A percentile compares a stretch with the other conserved stretches of the same genome.
Evolutionary conservation across 2,329 filamentous ascomycete species (phyloP).

Genomic region (Madurella fahalii): DNA sequence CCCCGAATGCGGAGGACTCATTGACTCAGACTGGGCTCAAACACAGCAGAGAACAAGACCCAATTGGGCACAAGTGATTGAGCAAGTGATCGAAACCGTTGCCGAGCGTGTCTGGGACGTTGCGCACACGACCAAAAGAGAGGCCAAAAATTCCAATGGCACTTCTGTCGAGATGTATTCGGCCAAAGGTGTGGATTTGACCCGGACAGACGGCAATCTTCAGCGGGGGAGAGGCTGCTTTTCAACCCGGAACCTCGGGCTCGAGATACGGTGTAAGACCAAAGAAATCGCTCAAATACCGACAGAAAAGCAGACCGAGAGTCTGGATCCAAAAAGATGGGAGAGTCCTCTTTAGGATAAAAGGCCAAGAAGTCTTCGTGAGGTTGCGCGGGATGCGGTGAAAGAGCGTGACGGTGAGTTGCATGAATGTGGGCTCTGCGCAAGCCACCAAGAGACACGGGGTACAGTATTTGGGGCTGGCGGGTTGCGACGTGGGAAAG

Average conservation of each 20-base stretch:
- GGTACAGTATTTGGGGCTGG: not conserved
- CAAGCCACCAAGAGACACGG: slow-evolving; percentile 9
- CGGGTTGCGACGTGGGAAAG: slow-evolving; percentile 5
- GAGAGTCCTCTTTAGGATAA: not conserved
- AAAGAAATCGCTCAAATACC: slow-evolving; percentile 2
- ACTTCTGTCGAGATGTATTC: not conserved
- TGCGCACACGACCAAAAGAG: not conserved
- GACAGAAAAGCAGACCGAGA: not conserved
- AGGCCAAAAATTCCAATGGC: slow-evolving; percentile 8
- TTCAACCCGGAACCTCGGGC: slow-evolving; percentile 3
- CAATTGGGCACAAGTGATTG: not conserved
- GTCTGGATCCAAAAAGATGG: slow-evolving; percentile 4
- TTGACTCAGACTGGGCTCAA: slow-evolving; percentile 12
- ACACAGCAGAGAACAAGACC: not conserved
- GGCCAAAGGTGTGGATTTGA: not conserved
- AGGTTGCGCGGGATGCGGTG: slow-evolving; percentile 5
- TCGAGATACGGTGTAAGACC: not conserved
- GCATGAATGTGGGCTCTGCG: not conserved
- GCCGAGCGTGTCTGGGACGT: not conserved
- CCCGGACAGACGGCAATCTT: not conserved
- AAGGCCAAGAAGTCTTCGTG: not conserved
- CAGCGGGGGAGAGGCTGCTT: slow-evolving; percentile 4
- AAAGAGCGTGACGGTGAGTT: slow-evolving; percentile 8
- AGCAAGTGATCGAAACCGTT: not conserved
- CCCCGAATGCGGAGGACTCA: slow-evolving; percentile 13